Percentiles rank a stretch among this genome's conserved stretches.
Evolutionary conservation across 148 eudicot genomes (phyloP).

Genomic region (Talinum fruticosum): DNA sequence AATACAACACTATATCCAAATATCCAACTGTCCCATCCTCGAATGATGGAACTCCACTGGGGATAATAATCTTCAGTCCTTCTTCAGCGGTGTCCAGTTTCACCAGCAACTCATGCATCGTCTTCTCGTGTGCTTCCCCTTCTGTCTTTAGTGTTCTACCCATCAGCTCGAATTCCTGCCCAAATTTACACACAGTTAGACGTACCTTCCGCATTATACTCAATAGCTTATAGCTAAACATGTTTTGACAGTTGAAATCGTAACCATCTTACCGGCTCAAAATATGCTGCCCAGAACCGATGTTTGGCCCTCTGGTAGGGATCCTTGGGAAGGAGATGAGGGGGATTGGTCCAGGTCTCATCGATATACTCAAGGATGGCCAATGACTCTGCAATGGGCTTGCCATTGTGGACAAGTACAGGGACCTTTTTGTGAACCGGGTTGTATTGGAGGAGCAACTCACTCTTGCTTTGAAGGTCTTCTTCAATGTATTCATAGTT

Average conservation of each 20-base stretch:
- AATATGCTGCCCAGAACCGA: conserved; percentile 48
- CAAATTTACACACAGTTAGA: no score
- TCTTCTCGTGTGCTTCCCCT: conserved; percentile 19
- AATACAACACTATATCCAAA: conserved; percentile 26
- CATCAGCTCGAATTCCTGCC: conserved; percentile 22
- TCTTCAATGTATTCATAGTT: conserved; percentile 36
- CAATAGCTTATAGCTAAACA: conserved; percentile 21
- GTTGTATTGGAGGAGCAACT: conserved; percentile 27
- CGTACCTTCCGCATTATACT: no score
- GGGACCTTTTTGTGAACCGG: conserved; percentile 40
- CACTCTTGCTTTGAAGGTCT: conserved; percentile 31
- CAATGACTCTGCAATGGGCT: conserved; percentile 36
- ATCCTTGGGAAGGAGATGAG: conserved; percentile 44
- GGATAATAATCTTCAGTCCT: conserved; percentile 27
- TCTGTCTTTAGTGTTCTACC: not conserved
- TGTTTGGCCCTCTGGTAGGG: conserved; percentile 41
- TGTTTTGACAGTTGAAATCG: not conserved
- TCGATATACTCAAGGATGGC: conserved; percentile 58
- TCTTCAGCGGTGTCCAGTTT: conserved; percentile 26
- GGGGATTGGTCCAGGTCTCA: conserved; percentile 37
- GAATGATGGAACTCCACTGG: conserved; percentile 18
- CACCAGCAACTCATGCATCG: not conserved
- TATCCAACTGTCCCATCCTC: conserved; percentile 21
- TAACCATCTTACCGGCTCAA: conserved; percentile 22
- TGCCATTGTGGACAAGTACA: conserved; percentile 32